Base-by-base conservation (phyloP, 164 flowering plant species). In the Umbellularia californica region DNA sequence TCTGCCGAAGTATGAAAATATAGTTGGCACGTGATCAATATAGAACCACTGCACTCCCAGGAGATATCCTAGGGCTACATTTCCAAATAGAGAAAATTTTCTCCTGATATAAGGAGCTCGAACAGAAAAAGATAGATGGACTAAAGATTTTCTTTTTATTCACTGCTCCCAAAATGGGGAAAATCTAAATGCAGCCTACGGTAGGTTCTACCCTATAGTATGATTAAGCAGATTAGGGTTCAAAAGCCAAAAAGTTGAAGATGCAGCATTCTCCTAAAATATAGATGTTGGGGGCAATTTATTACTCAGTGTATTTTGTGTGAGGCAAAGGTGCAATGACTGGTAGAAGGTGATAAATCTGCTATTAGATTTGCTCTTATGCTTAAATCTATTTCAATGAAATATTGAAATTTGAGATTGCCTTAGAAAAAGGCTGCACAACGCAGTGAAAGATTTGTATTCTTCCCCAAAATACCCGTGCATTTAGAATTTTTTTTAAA, bases 1-100 rank as follows among this genome's bases (percentile, higher is more conserved):
- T 96, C 99, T 96, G 93, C 65, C 72, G 64, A 79, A 77, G 50
- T 62, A 75, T 64, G 28, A 70, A 60, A 58, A 20, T 58, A 24
- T 64, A 25, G 28, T 25, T 64, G 25, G 67, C 67, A 64, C 28
- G 15, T 23, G 67, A 64, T 64, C 28, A 5, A 64, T 64, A 24
- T 22, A 25, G 22, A 64, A 23, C 67, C 12, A 25, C 17, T 25
- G 24, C 67, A 55, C 5, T 55, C 60, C n/a, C 60, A 55, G 20
- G 60, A 55, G n/a, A 55, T 12, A 55, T 55, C 20, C 20, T 55
- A 17, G n/a, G 60, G 60, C 60, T 17, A 5, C 2, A 14, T 55
- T 55, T 55, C 0, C 60, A 20, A 55, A 15, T 15, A 55, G 47
- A 41, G 47, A 5, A 20, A 55, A 3, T 15, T 2, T 55, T 55